phyloP scores from a whole-genome alignment of 2,329 filamentous ascomycete genomes.

The Huntiella moniliformis region DNA sequence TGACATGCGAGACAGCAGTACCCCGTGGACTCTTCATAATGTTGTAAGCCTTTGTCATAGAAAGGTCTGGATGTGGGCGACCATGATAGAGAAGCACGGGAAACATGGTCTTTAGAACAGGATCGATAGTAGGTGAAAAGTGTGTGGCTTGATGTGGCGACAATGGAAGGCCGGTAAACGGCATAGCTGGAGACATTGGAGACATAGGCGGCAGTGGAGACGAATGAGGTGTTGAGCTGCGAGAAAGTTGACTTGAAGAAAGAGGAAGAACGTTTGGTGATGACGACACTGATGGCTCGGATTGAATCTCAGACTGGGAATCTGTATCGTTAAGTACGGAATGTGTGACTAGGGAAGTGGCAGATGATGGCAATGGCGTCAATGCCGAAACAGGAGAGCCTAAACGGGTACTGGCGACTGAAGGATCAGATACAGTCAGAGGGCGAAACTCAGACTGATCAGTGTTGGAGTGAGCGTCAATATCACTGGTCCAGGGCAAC shows the following conservation, averaged over 20 bases:
- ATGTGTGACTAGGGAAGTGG: too few relatives aligned
- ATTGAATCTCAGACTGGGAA: too few relatives aligned
- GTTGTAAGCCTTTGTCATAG: conserved; percentile 22
- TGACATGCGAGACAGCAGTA: conserved; percentile 20
- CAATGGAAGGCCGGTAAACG: background rate
- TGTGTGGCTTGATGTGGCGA: background rate
- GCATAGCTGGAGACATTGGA: background rate
- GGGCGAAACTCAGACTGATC: background rate
- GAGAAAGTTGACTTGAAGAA: background rate
- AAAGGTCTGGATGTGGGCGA: conserved; percentile 1
- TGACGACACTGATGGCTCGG: background rate
- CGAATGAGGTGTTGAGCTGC: background rate
- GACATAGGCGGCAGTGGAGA: background rate
- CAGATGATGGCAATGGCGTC: too few relatives aligned
- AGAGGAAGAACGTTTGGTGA: background rate
- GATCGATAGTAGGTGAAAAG: conserved; percentile 5
- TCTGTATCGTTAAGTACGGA: too few relatives aligned
- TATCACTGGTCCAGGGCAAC: too few relatives aligned
- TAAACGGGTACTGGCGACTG: background rate
- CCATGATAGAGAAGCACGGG: conserved; percentile 10
- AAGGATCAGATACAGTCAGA: background rate
- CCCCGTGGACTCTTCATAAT: conserved; percentile 23
- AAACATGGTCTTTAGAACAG: conserved; percentile 9
- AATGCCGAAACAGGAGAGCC: background rate
- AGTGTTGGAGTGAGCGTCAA: too few relatives aligned